Percentiles rank a stretch among this genome's conserved stretches.
Evolutionary conservation across 345 rosid species (phyloP).

Genomic region (Arabidopsis thaliana): DNA sequence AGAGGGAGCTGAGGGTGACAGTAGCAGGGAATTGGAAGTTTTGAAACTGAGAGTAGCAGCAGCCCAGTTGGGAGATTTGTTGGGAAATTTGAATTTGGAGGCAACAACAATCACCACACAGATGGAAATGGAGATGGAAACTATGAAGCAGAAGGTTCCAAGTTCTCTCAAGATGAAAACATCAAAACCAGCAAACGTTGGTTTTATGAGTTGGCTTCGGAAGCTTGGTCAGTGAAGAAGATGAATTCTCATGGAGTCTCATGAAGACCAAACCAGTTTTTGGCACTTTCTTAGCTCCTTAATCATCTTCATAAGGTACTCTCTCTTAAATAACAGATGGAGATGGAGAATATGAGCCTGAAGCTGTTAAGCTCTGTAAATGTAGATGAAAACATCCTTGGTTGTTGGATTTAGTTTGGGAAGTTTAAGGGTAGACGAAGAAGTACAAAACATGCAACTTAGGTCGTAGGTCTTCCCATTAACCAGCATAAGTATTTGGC

Average conservation of each 20-base stretch:
- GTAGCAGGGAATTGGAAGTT: not conserved
- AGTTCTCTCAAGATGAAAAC: not conserved
- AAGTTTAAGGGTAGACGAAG: too few species aligned
- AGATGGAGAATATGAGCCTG: not conserved
- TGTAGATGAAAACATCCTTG: not conserved
- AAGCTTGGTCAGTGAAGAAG: not conserved
- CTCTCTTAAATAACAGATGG: not conserved
- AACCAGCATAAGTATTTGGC: too few species aligned
- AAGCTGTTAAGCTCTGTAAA: too few species aligned
- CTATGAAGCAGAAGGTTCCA: not conserved
- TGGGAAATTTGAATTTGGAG: not conserved
- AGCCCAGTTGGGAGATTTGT: too few species aligned
- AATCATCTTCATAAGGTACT: not conserved
- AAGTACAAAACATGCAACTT: not conserved
- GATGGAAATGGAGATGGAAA: conserved; percentile 9
- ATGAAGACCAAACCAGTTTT: not conserved
- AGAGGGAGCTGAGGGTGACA: conserved; percentile 4
- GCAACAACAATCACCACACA: not conserved
- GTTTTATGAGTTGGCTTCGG: not conserved
- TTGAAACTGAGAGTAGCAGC: conserved; percentile 1
- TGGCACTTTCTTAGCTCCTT: not conserved
- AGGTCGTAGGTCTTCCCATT: not conserved
- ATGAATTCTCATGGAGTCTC: not conserved
- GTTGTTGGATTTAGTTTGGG: not conserved
- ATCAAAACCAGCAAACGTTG: not conserved